These are phyloP conservation scores for Diaporthe ilicicola DNA, from an alignment of 2,329 filamentous ascomycete genomes.

Conservation along the genomic window DNA sequence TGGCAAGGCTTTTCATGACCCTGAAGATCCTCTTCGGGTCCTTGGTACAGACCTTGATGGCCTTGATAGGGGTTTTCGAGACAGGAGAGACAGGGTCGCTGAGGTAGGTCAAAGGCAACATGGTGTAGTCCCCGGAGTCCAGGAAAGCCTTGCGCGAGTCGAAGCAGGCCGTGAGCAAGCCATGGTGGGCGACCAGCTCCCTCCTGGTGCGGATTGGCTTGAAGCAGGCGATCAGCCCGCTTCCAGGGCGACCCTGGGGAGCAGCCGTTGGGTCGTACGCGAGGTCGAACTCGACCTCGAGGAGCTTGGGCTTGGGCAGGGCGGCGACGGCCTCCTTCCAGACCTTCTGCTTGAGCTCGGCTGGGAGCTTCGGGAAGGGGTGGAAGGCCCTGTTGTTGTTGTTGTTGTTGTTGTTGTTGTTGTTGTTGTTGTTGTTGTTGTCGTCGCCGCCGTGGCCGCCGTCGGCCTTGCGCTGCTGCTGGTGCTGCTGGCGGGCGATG, in stretches of 20 bases:
- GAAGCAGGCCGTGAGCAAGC: not conserved
- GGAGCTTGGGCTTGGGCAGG: not conserved
- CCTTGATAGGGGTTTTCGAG: not conserved
- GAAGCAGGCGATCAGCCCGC: not conserved
- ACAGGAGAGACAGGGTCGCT: too few relatives aligned
- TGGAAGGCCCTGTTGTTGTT: not conserved
- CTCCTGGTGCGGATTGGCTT: not conserved
- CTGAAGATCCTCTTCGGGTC: too few relatives aligned
- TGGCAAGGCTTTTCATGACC: too few relatives aligned
- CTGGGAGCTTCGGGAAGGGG: not conserved
- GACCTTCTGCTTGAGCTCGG: not conserved
- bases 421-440: not conserved
- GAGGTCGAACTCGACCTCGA: not conserved
- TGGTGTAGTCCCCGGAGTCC: not conserved
- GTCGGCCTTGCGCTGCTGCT: not conserved
- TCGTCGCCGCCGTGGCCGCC: not conserved
- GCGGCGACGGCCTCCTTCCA: not conserved
- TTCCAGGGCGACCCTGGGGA: not conserved
- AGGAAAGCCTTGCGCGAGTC: not conserved
- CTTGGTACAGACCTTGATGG: too few relatives aligned
- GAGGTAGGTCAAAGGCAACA: not conserved
- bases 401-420: not conserved
- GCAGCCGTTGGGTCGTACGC: not conserved
- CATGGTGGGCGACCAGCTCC: not conserved
- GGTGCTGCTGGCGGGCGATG: not conserved